Evolutionary conservation across 2,329 filamentous ascomycete genomes (phyloP), one percentile per base, ranked within the genome.

Genomic region (Monilinia aucupariae): DNA sequence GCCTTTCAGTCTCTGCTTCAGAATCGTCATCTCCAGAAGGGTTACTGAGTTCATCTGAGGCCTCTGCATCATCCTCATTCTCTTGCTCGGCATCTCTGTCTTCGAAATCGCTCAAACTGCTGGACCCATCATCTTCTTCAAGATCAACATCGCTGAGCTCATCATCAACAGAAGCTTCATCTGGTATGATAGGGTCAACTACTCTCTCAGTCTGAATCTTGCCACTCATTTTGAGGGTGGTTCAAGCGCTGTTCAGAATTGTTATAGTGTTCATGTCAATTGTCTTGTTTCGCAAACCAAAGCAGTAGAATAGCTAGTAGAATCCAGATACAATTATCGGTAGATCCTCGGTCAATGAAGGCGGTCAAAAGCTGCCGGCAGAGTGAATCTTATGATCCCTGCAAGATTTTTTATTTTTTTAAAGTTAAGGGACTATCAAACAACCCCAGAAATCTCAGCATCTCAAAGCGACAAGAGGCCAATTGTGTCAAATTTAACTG

Each of bases 1-100:
- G 82, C 64, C 94, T 87, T 77, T 97, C 92, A 1, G 93, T 97
- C 77, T 97, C 93, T 41, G 93, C 93, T 76, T 97, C 93, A 4
- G 92, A 88, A 70, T 89, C 86, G 62, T 82, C 81, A 59, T 87
- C 84, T 74, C 85, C 84, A 43, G 70, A 69, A 68, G 76, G 61
- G 72, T 77, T 64, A 74, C 76, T 71, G 37, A 70, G 64, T 7
- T 70, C 69, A 34, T 73, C 69, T 17, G 69, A 71, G 25, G 73
- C 76, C 64, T 72, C 74, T 66, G 78, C 83, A 60, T 88, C 78
- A 15, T 77, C 77, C 4, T 77, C 77, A 67, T 89, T 85, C 59
- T 90, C 88, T 52, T 80, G 82, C 50, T 80, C 82, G 66, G 90
- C 87, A 71, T 85, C 85, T 62, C 56, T 62, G 71, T 96, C 90